These are phyloP conservation scores for Achaetomium macrosporum DNA, from an alignment of 2,329 filamentous ascomycete species.

Conservation along the genomic window DNA sequence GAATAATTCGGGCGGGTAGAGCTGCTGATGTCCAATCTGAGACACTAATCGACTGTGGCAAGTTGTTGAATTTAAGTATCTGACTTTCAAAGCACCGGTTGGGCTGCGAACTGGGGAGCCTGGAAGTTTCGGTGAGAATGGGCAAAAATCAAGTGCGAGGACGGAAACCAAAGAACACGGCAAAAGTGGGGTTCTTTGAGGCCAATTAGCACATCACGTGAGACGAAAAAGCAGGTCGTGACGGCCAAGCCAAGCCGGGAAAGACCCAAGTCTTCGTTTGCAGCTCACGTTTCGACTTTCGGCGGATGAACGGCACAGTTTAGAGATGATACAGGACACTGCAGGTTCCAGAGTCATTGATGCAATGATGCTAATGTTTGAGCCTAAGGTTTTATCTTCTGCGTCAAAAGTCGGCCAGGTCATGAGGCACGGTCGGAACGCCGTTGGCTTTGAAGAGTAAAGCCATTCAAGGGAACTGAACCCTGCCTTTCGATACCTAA, in stretches of 20 bases:
- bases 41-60: too few relatives aligned
- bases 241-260: not conserved
- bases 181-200: constrained; percentile 2
- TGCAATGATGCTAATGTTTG: too few relatives aligned
- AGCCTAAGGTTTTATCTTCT: too few relatives aligned
- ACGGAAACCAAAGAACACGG: not conserved
- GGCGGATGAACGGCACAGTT: constrained; percentile 1
- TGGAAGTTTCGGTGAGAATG: constrained; percentile 1
- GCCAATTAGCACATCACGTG: not conserved
- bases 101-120: not conserved
- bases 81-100: not conserved
- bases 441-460: too few relatives aligned
- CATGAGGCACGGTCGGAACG: too few relatives aligned
- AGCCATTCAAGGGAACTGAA: too few relatives aligned
- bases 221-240: not conserved
- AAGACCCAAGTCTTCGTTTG: constrained; percentile 2
- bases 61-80: too few relatives aligned
- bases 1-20: not conserved
- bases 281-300: not conserved
- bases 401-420: too few relatives aligned
- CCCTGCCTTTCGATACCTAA: too few relatives aligned
- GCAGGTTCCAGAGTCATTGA: too few relatives aligned
- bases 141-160: not conserved
- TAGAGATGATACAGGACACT: too few relatives aligned
- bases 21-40: not conserved